Conservation (phyloP, 345 rosid species). For the Microthlaspi erraticum region DNA sequence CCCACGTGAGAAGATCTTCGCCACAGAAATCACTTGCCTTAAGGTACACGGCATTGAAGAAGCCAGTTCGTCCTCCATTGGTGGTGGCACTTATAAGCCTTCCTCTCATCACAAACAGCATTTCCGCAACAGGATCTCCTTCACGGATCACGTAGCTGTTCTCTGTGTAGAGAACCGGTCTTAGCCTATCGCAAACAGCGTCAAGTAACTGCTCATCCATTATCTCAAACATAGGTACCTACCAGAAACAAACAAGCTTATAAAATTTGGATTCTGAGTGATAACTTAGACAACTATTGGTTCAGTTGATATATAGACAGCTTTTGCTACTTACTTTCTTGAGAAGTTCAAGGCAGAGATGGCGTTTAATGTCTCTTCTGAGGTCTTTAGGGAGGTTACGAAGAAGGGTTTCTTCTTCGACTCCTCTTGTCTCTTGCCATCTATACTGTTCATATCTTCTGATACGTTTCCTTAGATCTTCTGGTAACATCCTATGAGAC, state of each 20-base stretch:
- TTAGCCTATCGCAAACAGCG: conserved; percentile 46
- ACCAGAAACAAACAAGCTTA: not conserved
- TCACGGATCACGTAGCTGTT: conserved; percentile 47
- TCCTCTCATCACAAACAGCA: conserved; percentile 50
- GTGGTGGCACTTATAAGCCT: conserved; percentile 43
- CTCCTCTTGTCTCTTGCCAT: conserved; percentile 49
- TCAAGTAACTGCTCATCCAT: conserved; percentile 52
- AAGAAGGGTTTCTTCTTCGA: conserved; percentile 41
- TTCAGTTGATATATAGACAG: no score
- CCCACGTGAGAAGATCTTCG: conserved; percentile 50
- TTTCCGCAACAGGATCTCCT: conserved; percentile 49
- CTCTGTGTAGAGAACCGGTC: conserved; percentile 43
- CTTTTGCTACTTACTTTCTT: conserved; percentile 31
- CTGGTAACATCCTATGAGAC: conserved; percentile 46
- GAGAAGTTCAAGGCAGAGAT: conserved; percentile 43
- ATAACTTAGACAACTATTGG: no score
- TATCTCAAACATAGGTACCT: conserved; percentile 62
- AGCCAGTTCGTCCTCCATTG: conserved; percentile 45
- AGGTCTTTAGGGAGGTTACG: conserved; percentile 47
- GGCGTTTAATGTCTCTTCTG: conserved; percentile 44
- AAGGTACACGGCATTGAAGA: conserved; percentile 43
- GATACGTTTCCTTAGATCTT: conserved; percentile 40
- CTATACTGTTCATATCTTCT: conserved; percentile 42
- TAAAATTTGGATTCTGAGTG: not conserved
- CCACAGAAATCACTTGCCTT: conserved; percentile 52